Evolutionary conservation across 2,329 filamentous ascomycete species (phyloP).

Genomic region (Diaporthe sp.): DNA sequence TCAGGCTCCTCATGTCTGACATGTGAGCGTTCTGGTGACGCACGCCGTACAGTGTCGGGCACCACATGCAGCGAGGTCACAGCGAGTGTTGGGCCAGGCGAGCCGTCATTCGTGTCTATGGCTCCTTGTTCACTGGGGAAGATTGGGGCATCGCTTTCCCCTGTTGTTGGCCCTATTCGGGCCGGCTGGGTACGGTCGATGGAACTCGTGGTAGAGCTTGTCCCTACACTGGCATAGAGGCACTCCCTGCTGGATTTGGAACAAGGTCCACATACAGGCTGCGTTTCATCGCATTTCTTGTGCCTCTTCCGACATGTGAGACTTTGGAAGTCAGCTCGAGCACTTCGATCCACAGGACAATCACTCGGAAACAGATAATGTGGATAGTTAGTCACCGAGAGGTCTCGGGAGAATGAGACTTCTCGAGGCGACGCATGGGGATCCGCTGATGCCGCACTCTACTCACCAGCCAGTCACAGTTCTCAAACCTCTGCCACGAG

Average conservation of each 20-base stretch:
- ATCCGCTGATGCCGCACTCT: not conserved
- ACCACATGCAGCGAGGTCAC: not conserved
- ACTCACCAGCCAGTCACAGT: conserved; percentile 54
- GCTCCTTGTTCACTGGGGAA: not conserved
- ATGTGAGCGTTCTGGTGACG: not conserved
- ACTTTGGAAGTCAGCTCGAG: conserved; percentile 40
- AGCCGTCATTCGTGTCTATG: not conserved
- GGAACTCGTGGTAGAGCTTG: not conserved
- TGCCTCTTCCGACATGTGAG: conserved; percentile 57
- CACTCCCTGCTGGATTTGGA: conserved; percentile 23
- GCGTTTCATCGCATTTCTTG: conserved; percentile 62
- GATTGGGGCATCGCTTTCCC: not conserved
- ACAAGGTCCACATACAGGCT: conserved; percentile 41
- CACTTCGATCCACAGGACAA: not conserved
- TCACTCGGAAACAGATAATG: not conserved
- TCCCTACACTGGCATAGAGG: not conserved
- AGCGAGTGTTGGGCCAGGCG: not conserved
- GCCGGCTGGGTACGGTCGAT: too few species aligned
- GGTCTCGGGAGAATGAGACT: not conserved
- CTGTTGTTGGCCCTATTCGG: not conserved
- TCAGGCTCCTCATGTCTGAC: not conserved
- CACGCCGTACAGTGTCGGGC: not conserved
- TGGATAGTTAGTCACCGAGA: not conserved
- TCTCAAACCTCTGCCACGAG: conserved; percentile 53
- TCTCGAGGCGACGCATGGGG: not conserved